A percentile compares a stretch with the other conserved stretches of the same genome.
Evolutionary conservation across 352 stramenopile genomes (phyloP).

Genomic region (Salisapilia sapeloensis): DNA sequence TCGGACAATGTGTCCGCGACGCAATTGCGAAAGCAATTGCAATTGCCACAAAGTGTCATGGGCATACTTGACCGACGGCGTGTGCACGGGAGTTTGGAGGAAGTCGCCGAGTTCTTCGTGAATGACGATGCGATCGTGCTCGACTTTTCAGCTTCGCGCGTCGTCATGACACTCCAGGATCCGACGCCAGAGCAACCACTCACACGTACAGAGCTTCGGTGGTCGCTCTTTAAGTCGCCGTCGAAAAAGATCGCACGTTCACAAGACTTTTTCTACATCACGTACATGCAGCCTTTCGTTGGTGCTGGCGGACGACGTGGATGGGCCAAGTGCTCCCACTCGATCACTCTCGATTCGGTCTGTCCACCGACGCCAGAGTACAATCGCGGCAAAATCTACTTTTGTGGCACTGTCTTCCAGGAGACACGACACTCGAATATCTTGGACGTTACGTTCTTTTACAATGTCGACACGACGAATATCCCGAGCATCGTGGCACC

Average conservation of each 20-base stretch:
- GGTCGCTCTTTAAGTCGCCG: slow-evolving; percentile 46
- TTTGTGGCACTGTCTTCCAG: slow-evolving; percentile 50
- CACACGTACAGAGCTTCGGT: slow-evolving; percentile 43
- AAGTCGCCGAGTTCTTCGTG: slow-evolving; percentile 46
- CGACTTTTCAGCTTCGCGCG: slow-evolving; percentile 47
- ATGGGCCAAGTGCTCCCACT: slow-evolving; percentile 55
- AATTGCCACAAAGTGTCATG: too few species aligned
- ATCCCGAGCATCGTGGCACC: slow-evolving; percentile 24
- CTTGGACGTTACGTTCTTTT: slow-evolving; percentile 35
- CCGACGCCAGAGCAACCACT: slow-evolving; percentile 14
- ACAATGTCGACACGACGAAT: slow-evolving; percentile 19
- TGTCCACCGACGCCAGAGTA: slow-evolving; percentile 26
- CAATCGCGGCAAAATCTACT: slow-evolving; percentile 34
- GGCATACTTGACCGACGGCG: slow-evolving; percentile 35
- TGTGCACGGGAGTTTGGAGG: slow-evolving; percentile 41
- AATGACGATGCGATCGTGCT: slow-evolving; percentile 47
- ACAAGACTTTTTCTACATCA: slow-evolving; percentile 64
- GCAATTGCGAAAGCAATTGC: too few species aligned
- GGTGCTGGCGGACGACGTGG: slow-evolving; percentile 30
- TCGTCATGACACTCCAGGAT: slow-evolving; percentile 27
- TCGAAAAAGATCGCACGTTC: slow-evolving; percentile 27
- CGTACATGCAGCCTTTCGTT: slow-evolving; percentile 49
- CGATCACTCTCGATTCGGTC: slow-evolving; percentile 38
- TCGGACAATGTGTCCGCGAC: too few species aligned
- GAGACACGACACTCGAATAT: slow-evolving; percentile 28